Conservation (phyloP, 2,329 filamentous ascomycete genomes). For the Scedosporium apiospermum region DNA sequence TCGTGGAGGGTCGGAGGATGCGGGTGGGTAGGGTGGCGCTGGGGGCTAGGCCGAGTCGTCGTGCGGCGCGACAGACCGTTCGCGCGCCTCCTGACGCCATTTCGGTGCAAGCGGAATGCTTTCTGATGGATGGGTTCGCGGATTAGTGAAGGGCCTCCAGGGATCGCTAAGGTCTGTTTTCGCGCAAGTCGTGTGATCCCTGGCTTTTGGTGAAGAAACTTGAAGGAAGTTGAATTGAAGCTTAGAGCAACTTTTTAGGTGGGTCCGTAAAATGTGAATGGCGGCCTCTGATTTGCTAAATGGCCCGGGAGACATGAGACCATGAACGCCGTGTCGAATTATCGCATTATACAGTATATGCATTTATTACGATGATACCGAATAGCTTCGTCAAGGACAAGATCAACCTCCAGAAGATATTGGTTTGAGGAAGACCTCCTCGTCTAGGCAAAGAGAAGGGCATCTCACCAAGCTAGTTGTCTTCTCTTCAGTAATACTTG, state of each 20-base stretch:
- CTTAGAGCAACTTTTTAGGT: slow-evolving; percentile 6
- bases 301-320: neutral
- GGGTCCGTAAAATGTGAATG: slow-evolving; percentile 1
- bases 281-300: neutral
- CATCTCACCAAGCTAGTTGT: too few species aligned
- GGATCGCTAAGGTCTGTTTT: neutral
- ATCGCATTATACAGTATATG: slow-evolving; percentile 2
- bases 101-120: neutral
- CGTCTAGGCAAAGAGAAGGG: too few species aligned
- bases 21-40: neutral
- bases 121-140: neutral
- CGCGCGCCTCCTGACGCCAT: slow-evolving; percentile 4
- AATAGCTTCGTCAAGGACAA: neutral
- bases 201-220: neutral
- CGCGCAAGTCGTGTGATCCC: neutral
- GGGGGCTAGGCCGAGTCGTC: neutral
- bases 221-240: neutral
- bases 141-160: neutral
- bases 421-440: too few species aligned
- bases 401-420: too few species aligned
- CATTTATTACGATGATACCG: neutral
- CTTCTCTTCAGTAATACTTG: neutral
- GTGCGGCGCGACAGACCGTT: slow-evolving; percentile 4
- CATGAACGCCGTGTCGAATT: too few species aligned
- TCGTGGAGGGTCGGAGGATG: neutral